Base-by-base conservation (phyloP, 2,329 filamentous ascomycete species). In the Trichoderma arundinaceum region DNA sequence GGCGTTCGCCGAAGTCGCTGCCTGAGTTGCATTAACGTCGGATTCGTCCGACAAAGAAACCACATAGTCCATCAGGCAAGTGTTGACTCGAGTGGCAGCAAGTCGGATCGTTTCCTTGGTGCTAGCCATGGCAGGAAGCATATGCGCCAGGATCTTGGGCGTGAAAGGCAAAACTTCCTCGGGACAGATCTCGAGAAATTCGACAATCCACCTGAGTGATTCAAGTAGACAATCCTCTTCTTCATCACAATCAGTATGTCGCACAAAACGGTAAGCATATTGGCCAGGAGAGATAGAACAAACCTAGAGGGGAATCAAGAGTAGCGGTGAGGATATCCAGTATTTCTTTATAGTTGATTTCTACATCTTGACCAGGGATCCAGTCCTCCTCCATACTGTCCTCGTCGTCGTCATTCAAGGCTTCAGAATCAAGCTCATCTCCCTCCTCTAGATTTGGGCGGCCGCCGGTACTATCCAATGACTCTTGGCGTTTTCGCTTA, bases 121-220 rank as follows among this genome's bases (percentile, higher is more conserved):
- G 73, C 94, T 96, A 5, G 94, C 94, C 86, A 99, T 92, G 33
- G 94, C 93, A 15, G 95, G 96, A 33, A 99, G 85, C 64, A 99
- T 90, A 73, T 97, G 92, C 1, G 93, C 92, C 49, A 99, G 81
- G 35, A 99, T 89, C 71, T 92, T 92, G 22, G 96, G 96, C 0
- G 96, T 95, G 76, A 98, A 98, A 4, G 92, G 91, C 48, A 99
- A 84, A 4, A 99, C 96, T 73, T 99, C 95, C 75, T 97, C 95
- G 0, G 95, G 94, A 72, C 94, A 97, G 52, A 99, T 98, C 69
- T 98, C 94, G 71, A 99, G 90, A 75, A 99, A 97, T 67, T 91
- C 91, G 70, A 97, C 93, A 69, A 99, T 93, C 95, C 95, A 99
- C 68, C 92, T 88, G 33, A 99, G 82, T 3, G 94, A 93, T 61